A percentile compares a stretch with the other conserved stretches of the same genome.
Conservation (phyloP, 2,329 filamentous ascomycete genomes). For the Penicillium frequentans region DNA sequence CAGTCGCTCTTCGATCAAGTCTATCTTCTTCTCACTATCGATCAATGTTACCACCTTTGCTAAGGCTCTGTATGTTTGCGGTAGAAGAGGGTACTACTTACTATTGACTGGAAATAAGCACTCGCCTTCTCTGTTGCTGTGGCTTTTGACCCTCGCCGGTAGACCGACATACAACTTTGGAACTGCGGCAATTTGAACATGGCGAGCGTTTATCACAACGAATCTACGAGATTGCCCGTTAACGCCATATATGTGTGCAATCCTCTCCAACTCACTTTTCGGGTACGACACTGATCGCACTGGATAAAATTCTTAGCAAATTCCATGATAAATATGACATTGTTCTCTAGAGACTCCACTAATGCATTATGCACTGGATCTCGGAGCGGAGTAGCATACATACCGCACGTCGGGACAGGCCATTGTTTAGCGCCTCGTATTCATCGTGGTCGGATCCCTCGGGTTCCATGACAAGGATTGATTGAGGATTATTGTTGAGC, state of each 20-base stretch:
- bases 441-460: constrained; percentile 30
- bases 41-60: constrained; percentile 1
- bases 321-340: background rate
- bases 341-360: background rate
- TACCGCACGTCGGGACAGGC: constrained; percentile 30
- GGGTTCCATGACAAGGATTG: constrained; percentile 26
- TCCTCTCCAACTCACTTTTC: constrained; percentile 28
- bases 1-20: constrained; percentile 52
- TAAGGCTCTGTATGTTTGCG: background rate
- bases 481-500: background rate
- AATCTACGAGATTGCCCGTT: constrained; percentile 30
- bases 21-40: constrained; percentile 53
- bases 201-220: constrained; percentile 44
- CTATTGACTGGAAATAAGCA: constrained; percentile 46
- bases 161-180: constrained; percentile 38
- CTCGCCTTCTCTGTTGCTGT: constrained; percentile 38
- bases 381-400: constrained; percentile 16
- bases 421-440: constrained; percentile 16
- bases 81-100: constrained; percentile 22
- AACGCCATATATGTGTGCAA: background rate
- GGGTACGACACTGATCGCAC: constrained; percentile 37
- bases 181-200: constrained; percentile 43
- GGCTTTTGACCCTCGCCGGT: constrained; percentile 37
- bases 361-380: background rate
- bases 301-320: constrained; percentile 8